A percentile compares a stretch with the other conserved stretches of the same genome.
Evolutionary conservation across 2,329 filamentous ascomycete genomes (phyloP).

Genomic region (Lachnellula suecica): DNA sequence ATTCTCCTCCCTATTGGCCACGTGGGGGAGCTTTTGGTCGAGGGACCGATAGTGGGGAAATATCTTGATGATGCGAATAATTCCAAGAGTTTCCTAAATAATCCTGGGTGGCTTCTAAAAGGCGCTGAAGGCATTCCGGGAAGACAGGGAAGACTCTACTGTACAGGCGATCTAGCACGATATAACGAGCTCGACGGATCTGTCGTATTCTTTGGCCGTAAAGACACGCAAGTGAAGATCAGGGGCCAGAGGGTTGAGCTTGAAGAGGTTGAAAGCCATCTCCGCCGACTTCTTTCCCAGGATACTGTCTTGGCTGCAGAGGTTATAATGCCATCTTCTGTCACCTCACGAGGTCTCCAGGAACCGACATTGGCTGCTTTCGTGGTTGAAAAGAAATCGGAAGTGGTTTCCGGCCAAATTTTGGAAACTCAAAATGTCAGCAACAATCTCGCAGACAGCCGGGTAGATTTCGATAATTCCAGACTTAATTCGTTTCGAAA

Average conservation of each 20-base stretch:
- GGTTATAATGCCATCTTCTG: neutral
- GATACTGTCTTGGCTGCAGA: neutral
- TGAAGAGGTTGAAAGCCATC: neutral
- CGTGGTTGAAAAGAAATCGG: neutral
- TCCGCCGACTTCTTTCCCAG: neutral
- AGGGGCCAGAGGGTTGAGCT: neutral
- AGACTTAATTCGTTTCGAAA: neutral
- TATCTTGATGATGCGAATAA: constrained; percentile 59
- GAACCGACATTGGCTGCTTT: neutral
- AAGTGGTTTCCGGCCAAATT: neutral
- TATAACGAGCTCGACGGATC: constrained; percentile 46
- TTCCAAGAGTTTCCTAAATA: constrained; percentile 55
- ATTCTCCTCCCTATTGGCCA: constrained; percentile 15
- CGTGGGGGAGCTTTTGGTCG: constrained; percentile 22
- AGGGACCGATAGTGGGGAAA: constrained; percentile 57
- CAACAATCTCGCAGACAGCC: no score
- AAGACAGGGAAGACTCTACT: constrained; percentile 44
- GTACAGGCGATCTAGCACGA: constrained; percentile 58
- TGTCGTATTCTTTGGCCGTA: neutral
- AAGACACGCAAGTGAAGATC: neutral
- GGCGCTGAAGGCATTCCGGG: neutral
- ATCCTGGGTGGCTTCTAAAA: constrained; percentile 50
- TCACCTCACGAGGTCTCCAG: neutral
- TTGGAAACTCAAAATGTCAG: neutral
- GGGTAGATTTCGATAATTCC: neutral